Evolutionary conservation across 139 green algal species (phyloP).

Genomic region (Chlamydomonas incerta): DNA sequence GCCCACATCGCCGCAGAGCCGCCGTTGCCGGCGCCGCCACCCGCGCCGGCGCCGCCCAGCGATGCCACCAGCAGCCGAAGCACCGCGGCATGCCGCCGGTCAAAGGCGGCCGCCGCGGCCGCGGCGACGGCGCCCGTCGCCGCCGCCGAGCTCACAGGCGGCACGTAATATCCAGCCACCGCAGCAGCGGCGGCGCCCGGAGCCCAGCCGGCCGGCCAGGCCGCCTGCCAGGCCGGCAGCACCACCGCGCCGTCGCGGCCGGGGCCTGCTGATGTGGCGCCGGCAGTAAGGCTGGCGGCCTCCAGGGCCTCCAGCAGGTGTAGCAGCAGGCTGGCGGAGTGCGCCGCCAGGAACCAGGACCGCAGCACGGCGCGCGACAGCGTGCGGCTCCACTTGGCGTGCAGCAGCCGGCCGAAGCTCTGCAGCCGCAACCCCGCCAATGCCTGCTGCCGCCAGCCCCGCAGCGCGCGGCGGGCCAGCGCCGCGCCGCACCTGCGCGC

Average conservation of each 20-base stretch:
- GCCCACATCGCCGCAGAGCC: not conserved
- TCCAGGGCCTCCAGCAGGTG: constrained; percentile 9
- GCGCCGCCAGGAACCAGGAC: not conserved
- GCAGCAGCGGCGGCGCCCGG: too few species aligned
- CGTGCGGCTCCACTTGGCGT: not conserved
- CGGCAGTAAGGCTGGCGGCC: not conserved
- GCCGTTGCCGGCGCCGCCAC: not conserved
- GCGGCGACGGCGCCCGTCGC: not conserved
- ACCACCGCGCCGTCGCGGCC: not conserved
- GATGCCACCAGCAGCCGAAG: not conserved
- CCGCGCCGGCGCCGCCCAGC: not conserved
- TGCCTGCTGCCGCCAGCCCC: not conserved
- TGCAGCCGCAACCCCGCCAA: not conserved
- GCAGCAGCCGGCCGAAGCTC: not conserved
- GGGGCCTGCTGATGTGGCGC: not conserved
- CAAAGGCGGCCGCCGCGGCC: not conserved
- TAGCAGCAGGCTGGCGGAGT: not conserved
- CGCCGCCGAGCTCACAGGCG: too few species aligned
- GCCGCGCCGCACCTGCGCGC: not conserved
- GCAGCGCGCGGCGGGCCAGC: not conserved
- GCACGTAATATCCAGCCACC: too few species aligned
- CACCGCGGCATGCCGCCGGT: not conserved
- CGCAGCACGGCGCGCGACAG: constrained; percentile 24
- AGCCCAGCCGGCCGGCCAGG: too few species aligned
- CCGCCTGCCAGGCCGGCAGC: too few species aligned